Base-by-base conservation (phyloP, 129 eudicot species). In the Lonicera japonica region DNA sequence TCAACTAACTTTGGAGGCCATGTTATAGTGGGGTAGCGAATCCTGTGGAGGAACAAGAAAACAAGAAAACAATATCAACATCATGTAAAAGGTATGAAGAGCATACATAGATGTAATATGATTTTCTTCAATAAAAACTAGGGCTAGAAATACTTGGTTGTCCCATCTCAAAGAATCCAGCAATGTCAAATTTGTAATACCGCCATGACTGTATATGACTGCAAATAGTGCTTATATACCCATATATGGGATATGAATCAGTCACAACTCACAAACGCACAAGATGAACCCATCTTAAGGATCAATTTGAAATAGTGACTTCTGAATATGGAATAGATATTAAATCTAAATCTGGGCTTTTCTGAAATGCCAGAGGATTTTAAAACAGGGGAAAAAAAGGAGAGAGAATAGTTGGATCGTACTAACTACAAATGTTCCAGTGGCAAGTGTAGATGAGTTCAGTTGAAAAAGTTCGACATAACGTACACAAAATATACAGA, bases 11-110 rank as follows among this genome's bases (percentile, higher is more conserved):
- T 29, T 47, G 24, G 54, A 60, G 79, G 75, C 62, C 87, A 56
- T 78, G 92, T 64, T 80, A 84, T 77, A 77, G 83, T 59, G 88
- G 88, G 8, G 88, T 82, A 8, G 88, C 88, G 68, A 82, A 82
- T 23, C 88, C 88, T 82, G 76, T 60, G 53, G 54, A 17, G 15
- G 20, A 67, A 36, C 62, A 76, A 5, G 12, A 56, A 55, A 61
- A 22, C 2, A 29, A 29, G 6, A 29, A 29, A 38, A 63, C 46
- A 15, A 15, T 25, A 25, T 41, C 45, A 60, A 20, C 21, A 29
- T 29, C 36, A 2, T 29, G 6, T 29, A 29, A 1, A 29, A 29
- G 36, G 36, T 29, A 29, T 6, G 2, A 29, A 2, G 36, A 29
- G 2, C 6, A 29, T 29, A 1, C 36, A 29, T 29, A 29, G 36